phyloP scores from a whole-genome alignment of 768 basidiomycete genomes.

The Lactarius trivialis region DNA sequence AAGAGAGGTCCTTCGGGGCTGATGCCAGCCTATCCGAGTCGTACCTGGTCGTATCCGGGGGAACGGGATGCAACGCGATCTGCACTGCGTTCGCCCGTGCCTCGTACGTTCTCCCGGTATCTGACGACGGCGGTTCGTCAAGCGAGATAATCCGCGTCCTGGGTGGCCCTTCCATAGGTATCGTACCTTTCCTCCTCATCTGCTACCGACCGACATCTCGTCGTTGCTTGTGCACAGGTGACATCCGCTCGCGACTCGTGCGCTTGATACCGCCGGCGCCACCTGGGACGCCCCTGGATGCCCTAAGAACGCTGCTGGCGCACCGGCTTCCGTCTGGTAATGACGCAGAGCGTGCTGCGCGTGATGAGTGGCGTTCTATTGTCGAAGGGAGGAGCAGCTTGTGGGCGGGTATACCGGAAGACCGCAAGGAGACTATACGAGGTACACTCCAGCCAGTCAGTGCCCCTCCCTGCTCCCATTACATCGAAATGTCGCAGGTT shows the following conservation, averaged over 20 bases:
- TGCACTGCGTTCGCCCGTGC: slow-evolving; percentile 76
- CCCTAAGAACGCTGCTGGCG: slow-evolving; percentile 70
- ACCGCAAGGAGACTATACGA: slow-evolving; percentile 86
- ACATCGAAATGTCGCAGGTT: slow-evolving; percentile 44
- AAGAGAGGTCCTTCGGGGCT: background rate
- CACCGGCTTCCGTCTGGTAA: slow-evolving; percentile 67
- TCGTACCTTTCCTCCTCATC: slow-evolving; percentile 9
- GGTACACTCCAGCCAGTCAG: slow-evolving; percentile 38
- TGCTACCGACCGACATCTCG: slow-evolving; percentile 11
- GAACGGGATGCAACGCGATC: slow-evolving; percentile 91
- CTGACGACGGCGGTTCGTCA: slow-evolving; percentile 93
- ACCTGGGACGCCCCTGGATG: slow-evolving; percentile 53
- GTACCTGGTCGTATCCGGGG: slow-evolving; percentile 80
- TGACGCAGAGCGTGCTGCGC: slow-evolving; percentile 61
- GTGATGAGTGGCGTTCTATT: slow-evolving; percentile 88
- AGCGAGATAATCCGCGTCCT: slow-evolving; percentile 91
- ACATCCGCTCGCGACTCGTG: slow-evolving; percentile 83
- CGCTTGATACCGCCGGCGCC: slow-evolving; percentile 73
- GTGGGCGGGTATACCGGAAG: slow-evolving; percentile 82
- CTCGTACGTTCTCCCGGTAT: slow-evolving; percentile 85
- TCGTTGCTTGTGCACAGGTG: slow-evolving; percentile 44
- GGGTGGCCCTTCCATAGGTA: slow-evolving; percentile 80
- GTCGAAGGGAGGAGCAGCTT: slow-evolving; percentile 79
- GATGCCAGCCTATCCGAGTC: slow-evolving; percentile 30
- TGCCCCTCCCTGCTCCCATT: background rate